Evolutionary conservation across 768 basidiomycete genomes (phyloP), one percentile per base, ranked within the genome.

Genomic region (Leccinum fibrillosum): DNA sequence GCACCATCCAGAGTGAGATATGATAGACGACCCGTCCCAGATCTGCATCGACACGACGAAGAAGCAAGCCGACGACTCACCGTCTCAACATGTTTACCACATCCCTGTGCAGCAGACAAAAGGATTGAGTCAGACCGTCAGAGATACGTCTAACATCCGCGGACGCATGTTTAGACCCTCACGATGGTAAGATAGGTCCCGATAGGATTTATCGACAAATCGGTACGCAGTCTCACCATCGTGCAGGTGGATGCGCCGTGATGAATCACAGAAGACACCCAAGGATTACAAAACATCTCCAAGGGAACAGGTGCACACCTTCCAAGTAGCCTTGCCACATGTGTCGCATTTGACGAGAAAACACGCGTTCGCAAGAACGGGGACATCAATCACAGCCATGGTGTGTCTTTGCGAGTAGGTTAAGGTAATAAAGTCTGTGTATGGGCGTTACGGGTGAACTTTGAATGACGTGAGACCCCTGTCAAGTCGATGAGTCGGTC

Each of bases 321-420:
- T 77, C 89, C 89, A 90, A 19, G 85, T 89, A 25, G 75, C 83
- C 78, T 89, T 90, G 52, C 79, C 79, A 70, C 89, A 90, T 58
- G 71, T 75, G 53, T 70, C 72, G 74, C 89, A 90, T 57, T 78
- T 77, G 57, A 86, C 84, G 60, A 72, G 62, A 68, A 72, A 80
- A 75, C 89, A 90, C 58, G 71, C 64, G 67, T 88, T 75, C 61
- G 77, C 78, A 55, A 79, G 83, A 62, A 72, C 63, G 63, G 68
- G 50, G 52, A 37, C 35, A 52, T 66, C 57, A 50, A 56, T 53
- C 30, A 52, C 50, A 52, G 62, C 62, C 72, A 75, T 75, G 48
- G 49, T 48, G 55, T 60, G 55, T 61, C 62, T 56, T 62, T 55
- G 61, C 58, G 60, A 59, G 66, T 71, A 66, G 61, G 67, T 72